Percentiles rank a stretch among this genome's conserved stretches.
These are phyloP conservation scores for Gynostemma pentaphyllum DNA, from an alignment of 306 rosid genomes.

Conservation along the genomic window DNA sequence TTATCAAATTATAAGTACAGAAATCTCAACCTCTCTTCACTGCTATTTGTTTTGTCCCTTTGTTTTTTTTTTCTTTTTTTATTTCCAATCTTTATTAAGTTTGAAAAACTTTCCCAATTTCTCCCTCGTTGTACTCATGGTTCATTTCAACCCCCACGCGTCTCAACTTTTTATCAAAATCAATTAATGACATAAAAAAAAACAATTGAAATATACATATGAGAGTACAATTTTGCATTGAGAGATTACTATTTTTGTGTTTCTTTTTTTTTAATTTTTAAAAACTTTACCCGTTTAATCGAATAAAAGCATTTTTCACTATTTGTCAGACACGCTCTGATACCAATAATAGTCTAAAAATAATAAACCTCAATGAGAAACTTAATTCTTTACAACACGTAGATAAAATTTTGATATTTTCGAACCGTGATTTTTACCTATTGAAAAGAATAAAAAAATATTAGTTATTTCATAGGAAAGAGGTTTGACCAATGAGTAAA, in stretches of 20 bases:
- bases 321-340: too few relatives aligned
- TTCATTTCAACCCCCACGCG: not conserved
- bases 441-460: too few relatives aligned
- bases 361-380: too few relatives aligned
- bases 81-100: not conserved
- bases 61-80: not conserved
- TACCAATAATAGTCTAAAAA: too few relatives aligned
- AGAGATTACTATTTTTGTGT: not conserved
- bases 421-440: too few relatives aligned
- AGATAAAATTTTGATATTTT: too few relatives aligned
- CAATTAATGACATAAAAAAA: not conserved
- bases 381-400: too few relatives aligned
- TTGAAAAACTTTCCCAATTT: not conserved
- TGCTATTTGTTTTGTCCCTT: not conserved
- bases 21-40: slow-evolving; percentile 4
- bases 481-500: not conserved
- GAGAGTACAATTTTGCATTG: not conserved
- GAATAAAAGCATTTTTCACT: too few relatives aligned
- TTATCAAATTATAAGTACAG: not conserved
- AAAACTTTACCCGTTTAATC: too few relatives aligned
- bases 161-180: not conserved
- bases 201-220: too few relatives aligned
- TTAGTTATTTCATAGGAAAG: too few relatives aligned
- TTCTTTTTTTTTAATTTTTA: too few relatives aligned
- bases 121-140: not conserved